Conservation (phyloP, 352 stramenopile genomes). For the Phytopythium vexans region DNA sequence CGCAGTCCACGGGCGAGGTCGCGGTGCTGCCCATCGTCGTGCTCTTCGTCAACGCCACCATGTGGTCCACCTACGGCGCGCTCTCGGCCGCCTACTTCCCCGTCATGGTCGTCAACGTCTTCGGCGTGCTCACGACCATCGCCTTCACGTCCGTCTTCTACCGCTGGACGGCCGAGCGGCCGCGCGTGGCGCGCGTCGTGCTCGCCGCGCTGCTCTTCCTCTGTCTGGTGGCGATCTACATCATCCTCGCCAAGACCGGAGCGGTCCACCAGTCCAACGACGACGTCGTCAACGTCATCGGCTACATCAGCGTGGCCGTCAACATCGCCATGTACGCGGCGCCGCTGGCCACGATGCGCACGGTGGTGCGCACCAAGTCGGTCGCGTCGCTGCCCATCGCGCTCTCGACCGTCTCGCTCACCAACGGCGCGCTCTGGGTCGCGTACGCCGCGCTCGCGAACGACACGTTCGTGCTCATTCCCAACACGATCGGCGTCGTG, state of each 20-base stretch:
- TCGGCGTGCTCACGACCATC: constrained; percentile 27
- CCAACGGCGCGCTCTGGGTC: constrained; percentile 47
- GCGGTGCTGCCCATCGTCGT: constrained; percentile 34
- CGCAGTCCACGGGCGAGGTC: constrained; percentile 29
- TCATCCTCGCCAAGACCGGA: constrained; percentile 11
- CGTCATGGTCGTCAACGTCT: constrained; percentile 35
- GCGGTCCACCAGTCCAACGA: constrained; percentile 13
- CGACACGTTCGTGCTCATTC: constrained; percentile 41
- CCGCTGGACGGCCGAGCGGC: constrained; percentile 12
- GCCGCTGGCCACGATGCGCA: constrained; percentile 38
- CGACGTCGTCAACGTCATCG: constrained; percentile 22
- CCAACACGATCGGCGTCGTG: constrained; percentile 29
- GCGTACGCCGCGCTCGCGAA: constrained; percentile 34
- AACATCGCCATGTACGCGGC: constrained; percentile 45
- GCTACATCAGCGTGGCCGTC: constrained; percentile 27
- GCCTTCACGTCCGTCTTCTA: constrained; percentile 28
- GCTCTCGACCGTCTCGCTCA: constrained; percentile 37
- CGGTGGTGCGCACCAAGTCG: constrained; percentile 34
- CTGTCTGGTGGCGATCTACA: constrained; percentile 9
- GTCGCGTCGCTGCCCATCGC: constrained; percentile 38
- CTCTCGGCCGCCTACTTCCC: constrained; percentile 32
- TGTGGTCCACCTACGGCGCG: constrained; percentile 38
- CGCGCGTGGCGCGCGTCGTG: constrained; percentile 12
- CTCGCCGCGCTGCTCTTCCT: constrained; percentile 10
- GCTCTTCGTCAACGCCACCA: constrained; percentile 36